Base-by-base conservation (phyloP, 345 rosid genomes). In the Noccaea caerulescens region DNA sequence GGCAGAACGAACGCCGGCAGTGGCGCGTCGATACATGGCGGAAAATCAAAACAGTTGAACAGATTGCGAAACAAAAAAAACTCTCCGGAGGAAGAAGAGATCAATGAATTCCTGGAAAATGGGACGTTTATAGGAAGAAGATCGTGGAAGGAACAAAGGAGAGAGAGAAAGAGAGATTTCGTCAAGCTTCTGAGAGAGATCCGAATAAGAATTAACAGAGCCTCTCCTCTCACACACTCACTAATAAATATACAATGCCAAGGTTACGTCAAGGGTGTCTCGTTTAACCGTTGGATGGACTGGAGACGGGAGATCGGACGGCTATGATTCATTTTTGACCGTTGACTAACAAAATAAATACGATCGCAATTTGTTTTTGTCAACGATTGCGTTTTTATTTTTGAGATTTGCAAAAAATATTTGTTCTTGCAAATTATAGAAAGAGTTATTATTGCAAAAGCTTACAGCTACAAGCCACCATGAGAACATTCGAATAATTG, bases 1-100 rank as follows among this genome's bases (percentile, higher is more conserved):
- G 10, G 82, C 83, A 7, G 77, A 77, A 9, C 85, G 87, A 3
- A 75, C 77, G 55, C 73, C 68, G 66, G 83, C 63, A 12, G 76
- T 73, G 42, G 83, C 67, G 62, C 73, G 70, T 63, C 73, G 66
- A 54, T 67, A 72, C 77, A 77, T 72, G 54, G 36, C 76, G 33
- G 41, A 54, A 27, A 47, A 68, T 51, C 69, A 61, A 68, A 68
- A 23, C 57, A 60, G 42, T 23, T 1, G 2, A 20, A 18, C 12
- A 42, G 51, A 53, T n/a, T 32, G 9, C 30, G 38, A 16, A 44
- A 16, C 0, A n/a, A 13, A 6, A 6, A 13, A 39, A 59, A 27
- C 9, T 11, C 23, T 4, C 5, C 58, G 32, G 54, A 57, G 16
- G 34, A 37, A 56, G 49, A 63, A 53, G 33, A 27, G 45, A 62